These are phyloP conservation scores for Silene conica DNA, from an alignment of 148 eudicot species.

Conservation along the genomic window DNA sequence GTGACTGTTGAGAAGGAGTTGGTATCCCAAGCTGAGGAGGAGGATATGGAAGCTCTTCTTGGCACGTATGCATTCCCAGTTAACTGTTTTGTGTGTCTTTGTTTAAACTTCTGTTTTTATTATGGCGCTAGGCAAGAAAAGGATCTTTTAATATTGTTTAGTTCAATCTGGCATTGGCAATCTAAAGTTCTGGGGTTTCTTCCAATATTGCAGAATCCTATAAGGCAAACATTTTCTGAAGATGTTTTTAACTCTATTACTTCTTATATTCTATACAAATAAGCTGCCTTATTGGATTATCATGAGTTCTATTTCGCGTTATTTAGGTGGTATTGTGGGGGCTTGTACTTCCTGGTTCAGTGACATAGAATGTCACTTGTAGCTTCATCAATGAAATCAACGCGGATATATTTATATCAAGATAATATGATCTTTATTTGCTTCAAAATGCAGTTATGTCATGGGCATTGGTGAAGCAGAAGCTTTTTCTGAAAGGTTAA, in stretches of 20 bases:
- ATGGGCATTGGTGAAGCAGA: slow-evolving; percentile 99
- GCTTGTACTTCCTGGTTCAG: not conserved
- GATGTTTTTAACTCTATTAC: not conserved
- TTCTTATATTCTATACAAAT: not conserved
- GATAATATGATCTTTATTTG: slow-evolving; percentile 3
- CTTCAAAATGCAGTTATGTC: slow-evolving; percentile 65
- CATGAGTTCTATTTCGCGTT: no score
- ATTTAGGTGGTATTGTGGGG: not conserved
- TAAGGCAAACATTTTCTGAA: not conserved
- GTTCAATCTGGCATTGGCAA: slow-evolving; percentile 5
- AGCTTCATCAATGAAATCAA: not conserved
- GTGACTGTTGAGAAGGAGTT: slow-evolving; percentile 95
- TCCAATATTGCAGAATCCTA: not conserved
- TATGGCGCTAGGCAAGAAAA: not conserved
- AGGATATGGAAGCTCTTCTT: slow-evolving; percentile 98
- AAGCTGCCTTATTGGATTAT: not conserved
- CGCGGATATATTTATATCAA: not conserved
- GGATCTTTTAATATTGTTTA: not conserved
- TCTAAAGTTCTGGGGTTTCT: not conserved
- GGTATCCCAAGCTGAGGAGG: slow-evolving; percentile 93
- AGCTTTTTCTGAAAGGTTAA: slow-evolving; percentile 94
- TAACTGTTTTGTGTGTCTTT: slow-evolving; percentile 8
- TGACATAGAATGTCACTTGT: slow-evolving; percentile 1
- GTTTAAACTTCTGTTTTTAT: not conserved
- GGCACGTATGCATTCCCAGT: slow-evolving; percentile 69